phyloP scores from a whole-genome alignment of 495 filamentous ascomycete species.

The Daldinia loculata region DNA sequence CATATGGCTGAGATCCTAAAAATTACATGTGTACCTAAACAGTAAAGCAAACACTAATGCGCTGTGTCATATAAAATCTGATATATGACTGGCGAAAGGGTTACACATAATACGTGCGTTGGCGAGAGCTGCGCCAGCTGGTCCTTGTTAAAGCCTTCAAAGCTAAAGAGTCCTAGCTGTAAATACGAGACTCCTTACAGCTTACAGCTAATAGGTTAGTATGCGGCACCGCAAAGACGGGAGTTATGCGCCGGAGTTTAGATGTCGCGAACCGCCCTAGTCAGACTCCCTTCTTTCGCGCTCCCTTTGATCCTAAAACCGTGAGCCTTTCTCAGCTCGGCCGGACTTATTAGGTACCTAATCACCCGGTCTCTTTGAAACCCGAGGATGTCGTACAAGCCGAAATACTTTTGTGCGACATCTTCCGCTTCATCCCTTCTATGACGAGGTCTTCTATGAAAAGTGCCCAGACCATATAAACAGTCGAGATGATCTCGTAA shows the following conservation, averaged over 20 bases:
- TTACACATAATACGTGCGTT: background rate
- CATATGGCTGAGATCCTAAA: background rate
- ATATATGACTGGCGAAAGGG: background rate
- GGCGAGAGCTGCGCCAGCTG: background rate
- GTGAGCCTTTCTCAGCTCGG: background rate
- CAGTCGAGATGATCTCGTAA: background rate
- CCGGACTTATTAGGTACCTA: background rate
- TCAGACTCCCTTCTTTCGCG: background rate
- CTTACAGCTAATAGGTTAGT: background rate
- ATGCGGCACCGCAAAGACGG: background rate
- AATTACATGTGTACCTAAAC: background rate
- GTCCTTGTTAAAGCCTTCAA: background rate
- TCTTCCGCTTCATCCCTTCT: background rate
- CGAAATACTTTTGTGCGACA: background rate
- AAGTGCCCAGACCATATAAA: background rate
- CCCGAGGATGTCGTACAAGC: background rate
- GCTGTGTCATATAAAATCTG: background rate
- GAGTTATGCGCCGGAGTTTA: conserved; percentile 3
- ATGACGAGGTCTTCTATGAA: background rate
- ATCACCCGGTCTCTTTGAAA: background rate
- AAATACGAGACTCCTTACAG: background rate
- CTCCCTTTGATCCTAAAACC: conserved; percentile 1
- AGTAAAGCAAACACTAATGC: background rate
- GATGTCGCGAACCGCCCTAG: background rate
- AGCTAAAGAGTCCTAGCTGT: background rate